Evolutionary conservation across 148 eudicot species (phyloP).

Genomic region (Pharnaceum exiguum): DNA sequence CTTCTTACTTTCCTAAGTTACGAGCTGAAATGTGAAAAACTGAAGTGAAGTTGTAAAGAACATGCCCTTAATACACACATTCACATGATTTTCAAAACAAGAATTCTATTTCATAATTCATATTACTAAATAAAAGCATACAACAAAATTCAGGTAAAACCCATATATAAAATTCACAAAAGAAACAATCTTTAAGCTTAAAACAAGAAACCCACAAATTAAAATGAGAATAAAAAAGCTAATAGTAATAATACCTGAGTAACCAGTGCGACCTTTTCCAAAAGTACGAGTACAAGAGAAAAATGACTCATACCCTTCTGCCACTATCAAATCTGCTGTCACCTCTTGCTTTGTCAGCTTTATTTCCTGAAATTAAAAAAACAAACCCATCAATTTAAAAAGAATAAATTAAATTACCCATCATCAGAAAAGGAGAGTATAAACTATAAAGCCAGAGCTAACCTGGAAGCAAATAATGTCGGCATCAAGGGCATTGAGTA

Average conservation of each 20-base stretch:
- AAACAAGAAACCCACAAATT: not conserved
- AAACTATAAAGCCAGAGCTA: too few species aligned
- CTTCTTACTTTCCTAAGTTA: too few species aligned
- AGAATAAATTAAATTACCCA: not conserved
- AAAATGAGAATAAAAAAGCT: not conserved
- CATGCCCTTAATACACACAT: too few species aligned
- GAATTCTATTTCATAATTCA: too few species aligned
- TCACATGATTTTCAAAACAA: too few species aligned
- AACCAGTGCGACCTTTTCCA: slow-evolving; percentile 71
- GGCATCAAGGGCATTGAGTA: slow-evolving; percentile 78
- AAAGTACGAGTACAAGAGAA: slow-evolving; percentile 86
- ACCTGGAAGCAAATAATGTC: slow-evolving; percentile 95
- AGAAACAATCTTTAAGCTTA: not conserved
- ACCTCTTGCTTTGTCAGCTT: slow-evolving; percentile 77
- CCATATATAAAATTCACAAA: not conserved
- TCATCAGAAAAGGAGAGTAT: not conserved
- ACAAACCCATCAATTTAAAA: not conserved
- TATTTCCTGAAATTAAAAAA: slow-evolving; percentile 49
- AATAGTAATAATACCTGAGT: slow-evolving; percentile 78
- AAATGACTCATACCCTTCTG: slow-evolving; percentile 93
- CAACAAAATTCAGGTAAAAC: too few species aligned
- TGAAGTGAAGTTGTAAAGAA: too few species aligned
- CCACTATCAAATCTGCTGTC: slow-evolving; percentile 69
- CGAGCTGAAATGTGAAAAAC: too few species aligned
- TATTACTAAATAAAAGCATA: not conserved